These are phyloP conservation scores for Thermomyces lanuginosus DNA, from an alignment of 2,329 filamentous ascomycete species.

Conservation along the genomic window DNA sequence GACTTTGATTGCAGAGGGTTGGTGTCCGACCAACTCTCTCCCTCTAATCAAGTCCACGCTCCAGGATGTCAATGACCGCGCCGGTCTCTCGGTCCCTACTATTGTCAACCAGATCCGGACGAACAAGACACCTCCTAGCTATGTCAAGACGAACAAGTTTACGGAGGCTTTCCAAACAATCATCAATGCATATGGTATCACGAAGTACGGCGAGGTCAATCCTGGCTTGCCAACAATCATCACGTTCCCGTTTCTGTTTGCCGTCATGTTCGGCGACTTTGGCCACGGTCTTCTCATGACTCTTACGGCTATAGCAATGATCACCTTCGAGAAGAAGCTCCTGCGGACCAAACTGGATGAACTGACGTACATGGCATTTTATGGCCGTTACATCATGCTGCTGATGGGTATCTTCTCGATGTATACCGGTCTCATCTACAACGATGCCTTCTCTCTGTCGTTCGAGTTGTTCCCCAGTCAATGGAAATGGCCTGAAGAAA, in stretches of 20 bases:
- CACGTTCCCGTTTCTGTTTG: constrained; percentile 98
- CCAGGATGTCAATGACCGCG: constrained; percentile 90
- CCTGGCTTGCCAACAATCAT: constrained; percentile 88
- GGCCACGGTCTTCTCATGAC: constrained; percentile 89
- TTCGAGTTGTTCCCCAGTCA: constrained; percentile 77
- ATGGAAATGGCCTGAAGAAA: constrained; percentile 68
- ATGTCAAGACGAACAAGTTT: constrained; percentile 96
- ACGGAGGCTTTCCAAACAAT: constrained; percentile 98
- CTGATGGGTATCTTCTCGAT: constrained; percentile 97
- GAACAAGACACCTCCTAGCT: constrained; percentile 93
- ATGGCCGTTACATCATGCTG: constrained; percentile 93
- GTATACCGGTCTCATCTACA: constrained; percentile 94
- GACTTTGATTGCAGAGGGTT: constrained; percentile 92
- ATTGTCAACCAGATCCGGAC: constrained; percentile 97
- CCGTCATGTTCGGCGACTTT: constrained; percentile 98
- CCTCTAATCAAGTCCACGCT: constrained; percentile 80
- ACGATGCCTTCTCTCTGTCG: constrained; percentile 89
- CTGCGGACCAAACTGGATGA: constrained; percentile 81
- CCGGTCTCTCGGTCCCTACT: constrained; percentile 88
- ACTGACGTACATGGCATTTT: constrained; percentile 96
- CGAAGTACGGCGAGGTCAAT: constrained; percentile 95
- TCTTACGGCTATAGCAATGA: constrained; percentile 71
- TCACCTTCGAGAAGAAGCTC: constrained; percentile 84
- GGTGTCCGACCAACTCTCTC: constrained; percentile 86
- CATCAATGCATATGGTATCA: constrained; percentile 93